Base-by-base conservation (phyloP, 139 green algal genomes). In the Micromonas commoda region DNA sequence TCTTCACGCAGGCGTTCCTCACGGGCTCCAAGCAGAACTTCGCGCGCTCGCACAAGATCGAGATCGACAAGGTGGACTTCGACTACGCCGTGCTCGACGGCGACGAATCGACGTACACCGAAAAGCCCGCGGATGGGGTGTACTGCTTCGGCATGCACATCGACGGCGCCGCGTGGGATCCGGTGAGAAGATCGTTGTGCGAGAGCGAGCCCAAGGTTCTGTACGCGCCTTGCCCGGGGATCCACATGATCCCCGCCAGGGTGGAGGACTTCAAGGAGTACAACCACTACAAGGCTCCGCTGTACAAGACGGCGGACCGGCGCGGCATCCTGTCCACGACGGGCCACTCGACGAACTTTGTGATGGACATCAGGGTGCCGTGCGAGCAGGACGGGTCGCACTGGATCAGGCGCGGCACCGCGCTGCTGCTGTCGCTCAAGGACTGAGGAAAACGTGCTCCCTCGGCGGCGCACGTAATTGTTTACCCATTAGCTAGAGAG, bases 141-240 rank as follows among this genome's bases (percentile, higher is more conserved):
- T 95, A 93, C 78, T 77, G 95, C 63, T 86, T 89, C 78, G 92
- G 91, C 2, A 83, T 93, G 71, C 95, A 88, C 82, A 73, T 96
- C 29, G 92, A 96, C 32, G 82, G 82, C 31, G 90, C 85, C 21
- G 91, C 90, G 21, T 96, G 91, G 91, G 90, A 94, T 82, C 87
- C 85, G 67, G 89, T 92, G 64, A 87, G 89, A 57, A 86, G 86
- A 29, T 92, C 86, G 82, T 82, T 96, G 80, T 87, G 80, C 66
- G 91, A 96, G 87, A 89, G 91, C 13, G 81, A 94, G 81, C 90
- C 90, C 33, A 94, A 93, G 90, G 89, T 93, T 87, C 86, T 96
- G 19, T 90, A 92, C 66, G 89, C 93, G 57, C 82, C 83, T 26
- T 94, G 94, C 90, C 91, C 91, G 34, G 91, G 95, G 76, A 77